These are phyloP conservation scores for Geotrichum ghanense DNA, from an alignment of 805 yeast species.

Conservation along the genomic window DNA sequence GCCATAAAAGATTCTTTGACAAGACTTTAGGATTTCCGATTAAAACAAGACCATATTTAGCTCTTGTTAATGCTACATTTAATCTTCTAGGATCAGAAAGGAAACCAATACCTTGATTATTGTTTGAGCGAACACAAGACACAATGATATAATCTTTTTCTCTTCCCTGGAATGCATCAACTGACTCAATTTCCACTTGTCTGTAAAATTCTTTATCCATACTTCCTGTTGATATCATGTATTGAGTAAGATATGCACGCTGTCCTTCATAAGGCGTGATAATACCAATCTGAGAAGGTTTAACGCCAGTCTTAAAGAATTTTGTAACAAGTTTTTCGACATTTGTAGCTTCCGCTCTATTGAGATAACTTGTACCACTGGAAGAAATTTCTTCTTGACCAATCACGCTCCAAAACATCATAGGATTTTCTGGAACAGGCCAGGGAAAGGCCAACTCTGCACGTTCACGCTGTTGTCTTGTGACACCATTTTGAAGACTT, in stretches of 20 bases:
- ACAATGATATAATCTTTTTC: slow-evolving; percentile 74
- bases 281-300: slow-evolving; percentile 77
- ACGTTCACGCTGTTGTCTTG: slow-evolving; percentile 55
- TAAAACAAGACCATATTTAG: slow-evolving; percentile 67
- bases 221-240: slow-evolving; percentile 63
- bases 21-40: slow-evolving; percentile 79
- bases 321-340: slow-evolving; percentile 68
- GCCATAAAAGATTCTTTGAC: slow-evolving; percentile 65
- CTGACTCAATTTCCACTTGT: slow-evolving; percentile 80
- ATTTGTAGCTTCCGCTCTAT: slow-evolving; percentile 82
- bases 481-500: slow-evolving; percentile 81
- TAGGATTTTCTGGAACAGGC: slow-evolving; percentile 77
- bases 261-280: slow-evolving; percentile 95
- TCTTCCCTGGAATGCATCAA: slow-evolving; percentile 91
- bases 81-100: slow-evolving; percentile 75
- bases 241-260: slow-evolving; percentile 67
- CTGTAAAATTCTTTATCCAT: slow-evolving; percentile 52
- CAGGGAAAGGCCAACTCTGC: slow-evolving; percentile 64
- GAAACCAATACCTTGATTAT: slow-evolving; percentile 65
- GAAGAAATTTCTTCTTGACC: slow-evolving; percentile 84
- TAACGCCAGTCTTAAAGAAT: slow-evolving; percentile 64
- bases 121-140: slow-evolving; percentile 76
- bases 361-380: slow-evolving; percentile 70
- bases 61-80: slow-evolving; percentile 84
- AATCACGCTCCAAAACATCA: slow-evolving; percentile 90